phyloP scores from a whole-genome alignment of 345 rosid species.

The Sonneratia caseolaris region DNA sequence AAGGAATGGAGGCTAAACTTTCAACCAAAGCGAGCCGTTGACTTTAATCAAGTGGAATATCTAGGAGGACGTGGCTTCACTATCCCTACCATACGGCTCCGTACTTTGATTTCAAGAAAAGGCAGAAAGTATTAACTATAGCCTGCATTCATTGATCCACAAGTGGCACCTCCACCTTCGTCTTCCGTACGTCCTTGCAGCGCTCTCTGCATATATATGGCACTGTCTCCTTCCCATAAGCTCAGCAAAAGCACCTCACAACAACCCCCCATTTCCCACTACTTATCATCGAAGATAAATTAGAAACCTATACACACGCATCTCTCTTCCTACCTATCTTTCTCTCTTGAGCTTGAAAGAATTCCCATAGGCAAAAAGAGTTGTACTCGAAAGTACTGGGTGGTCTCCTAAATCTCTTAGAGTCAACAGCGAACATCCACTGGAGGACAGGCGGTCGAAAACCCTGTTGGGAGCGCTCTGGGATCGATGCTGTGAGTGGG shows the following conservation, averaged over 20 bases:
- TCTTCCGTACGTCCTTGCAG: conserved; percentile 12
- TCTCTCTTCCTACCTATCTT: background rate
- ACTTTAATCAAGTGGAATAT: conserved; percentile 1
- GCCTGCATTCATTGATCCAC: background rate
- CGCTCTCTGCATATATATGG: background rate
- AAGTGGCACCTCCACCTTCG: background rate
- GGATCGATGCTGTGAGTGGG: too few species aligned
- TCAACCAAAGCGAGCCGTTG: conserved; percentile 3
- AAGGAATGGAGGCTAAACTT: background rate
- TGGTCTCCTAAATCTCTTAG: too few species aligned
- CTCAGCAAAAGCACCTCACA: background rate
- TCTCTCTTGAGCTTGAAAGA: background rate
- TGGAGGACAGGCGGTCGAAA: too few species aligned
- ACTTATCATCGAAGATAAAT: background rate
- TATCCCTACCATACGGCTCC: conserved; percentile 11
- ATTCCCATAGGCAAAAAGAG: too few species aligned
- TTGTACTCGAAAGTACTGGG: too few species aligned
- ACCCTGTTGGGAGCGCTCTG: too few species aligned
- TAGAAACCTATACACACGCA: background rate
- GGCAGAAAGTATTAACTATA: background rate
- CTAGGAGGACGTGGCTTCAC: conserved; percentile 14
- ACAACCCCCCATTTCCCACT: background rate
- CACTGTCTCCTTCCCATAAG: background rate
- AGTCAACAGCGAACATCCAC: background rate
- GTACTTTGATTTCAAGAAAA: conserved; percentile 9